These are phyloP conservation scores for Babesia bovis DNA, from an alignment of 169 alveolate species.

Conservation along the genomic window DNA sequence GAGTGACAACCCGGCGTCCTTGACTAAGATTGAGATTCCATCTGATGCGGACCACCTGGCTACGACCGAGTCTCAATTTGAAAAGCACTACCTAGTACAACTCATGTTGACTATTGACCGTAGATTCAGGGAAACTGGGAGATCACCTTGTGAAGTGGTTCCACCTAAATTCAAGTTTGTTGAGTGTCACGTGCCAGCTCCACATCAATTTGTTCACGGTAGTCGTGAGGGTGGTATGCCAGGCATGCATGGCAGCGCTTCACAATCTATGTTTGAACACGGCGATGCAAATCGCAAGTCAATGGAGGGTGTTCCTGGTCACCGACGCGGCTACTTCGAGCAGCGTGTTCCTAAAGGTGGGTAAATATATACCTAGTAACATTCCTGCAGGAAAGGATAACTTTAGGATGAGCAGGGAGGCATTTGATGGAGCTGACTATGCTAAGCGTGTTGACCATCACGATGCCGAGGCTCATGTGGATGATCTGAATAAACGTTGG, in stretches of 20 bases:
- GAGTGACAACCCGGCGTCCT: not conserved
- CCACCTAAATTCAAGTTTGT: slow-evolving; percentile 26
- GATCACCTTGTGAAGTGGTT: not conserved
- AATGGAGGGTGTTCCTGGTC: slow-evolving; percentile 10
- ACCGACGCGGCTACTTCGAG: slow-evolving; percentile 35
- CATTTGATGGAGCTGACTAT: slow-evolving; percentile 9
- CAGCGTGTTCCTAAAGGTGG: slow-evolving; percentile 19
- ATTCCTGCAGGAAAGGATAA: slow-evolving; percentile 3
- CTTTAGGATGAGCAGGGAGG: slow-evolving; percentile 9
- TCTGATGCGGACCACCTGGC: slow-evolving; percentile 30
- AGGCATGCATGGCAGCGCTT: not conserved
- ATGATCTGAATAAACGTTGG: slow-evolving; percentile 4
- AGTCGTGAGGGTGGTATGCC: not conserved
- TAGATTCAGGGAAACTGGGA: not conserved
- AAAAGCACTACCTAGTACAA: slow-evolving; percentile 35
- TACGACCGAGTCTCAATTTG: slow-evolving; percentile 28
- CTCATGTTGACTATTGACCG: slow-evolving; percentile 44
- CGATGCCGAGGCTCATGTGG: not conserved
- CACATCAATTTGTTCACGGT: not conserved
- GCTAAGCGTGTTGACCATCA: slow-evolving; percentile 1
- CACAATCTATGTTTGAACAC: slow-evolving; percentile 16
- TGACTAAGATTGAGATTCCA: slow-evolving; percentile 7
- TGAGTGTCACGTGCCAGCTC: not conserved
- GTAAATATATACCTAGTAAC: not conserved
- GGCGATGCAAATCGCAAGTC: slow-evolving; percentile 14